Base-by-base conservation (phyloP, 2,329 filamentous ascomycete species). In the Ceratocystis eucalypticola region DNA sequence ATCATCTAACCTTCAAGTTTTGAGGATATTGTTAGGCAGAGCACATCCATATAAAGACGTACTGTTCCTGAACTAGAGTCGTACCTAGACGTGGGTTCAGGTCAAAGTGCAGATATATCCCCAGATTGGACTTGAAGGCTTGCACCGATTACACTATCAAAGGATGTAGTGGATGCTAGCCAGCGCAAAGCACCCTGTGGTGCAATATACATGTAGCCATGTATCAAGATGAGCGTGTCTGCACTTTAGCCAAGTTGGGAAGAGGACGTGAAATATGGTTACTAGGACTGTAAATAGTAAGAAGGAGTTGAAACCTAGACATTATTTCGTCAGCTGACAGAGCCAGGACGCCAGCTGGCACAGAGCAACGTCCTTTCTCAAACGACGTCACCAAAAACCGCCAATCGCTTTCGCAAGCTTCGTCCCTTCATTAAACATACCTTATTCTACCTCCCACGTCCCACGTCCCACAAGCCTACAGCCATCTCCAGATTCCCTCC, bases 171-270 rank as follows among this genome's bases (percentile, higher is more conserved):
- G 25, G 8, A 37, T 37, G 33, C 33, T 37, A 10, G 7, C 33
- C 8, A 37, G 10, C 48, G n/a, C 48, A 22, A 25, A 8, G n/a
- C 3, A 20, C 3, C 25, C 20, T 25, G 48, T 25, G 48, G n/a
- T 46, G 45, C 17, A 20, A n/a, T n/a, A 46, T 17, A 46, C 8
- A 53, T 8, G 25, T 25, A 7, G 48, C 6, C 7, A 25, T 25
- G 22, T 25, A 25, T 25, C 22, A 25, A 25, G 53, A 57, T 33
- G 17, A 17, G 7, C 53, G 53, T 37, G 55, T 59, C 61, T 45
- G 44, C 28, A 65, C n/a, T 65, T 55, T 61, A 65, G 17, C 53
- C 64, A n/a, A 65, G 48, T 61, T 33, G 28, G 64, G 64, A 65
- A 65, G 53, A 15, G 30, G 25, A 37, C 22, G 20, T 28, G 5